phyloP scores from a whole-genome alignment of 768 basidiomycete species.

The Pholiota microspora region DNA sequence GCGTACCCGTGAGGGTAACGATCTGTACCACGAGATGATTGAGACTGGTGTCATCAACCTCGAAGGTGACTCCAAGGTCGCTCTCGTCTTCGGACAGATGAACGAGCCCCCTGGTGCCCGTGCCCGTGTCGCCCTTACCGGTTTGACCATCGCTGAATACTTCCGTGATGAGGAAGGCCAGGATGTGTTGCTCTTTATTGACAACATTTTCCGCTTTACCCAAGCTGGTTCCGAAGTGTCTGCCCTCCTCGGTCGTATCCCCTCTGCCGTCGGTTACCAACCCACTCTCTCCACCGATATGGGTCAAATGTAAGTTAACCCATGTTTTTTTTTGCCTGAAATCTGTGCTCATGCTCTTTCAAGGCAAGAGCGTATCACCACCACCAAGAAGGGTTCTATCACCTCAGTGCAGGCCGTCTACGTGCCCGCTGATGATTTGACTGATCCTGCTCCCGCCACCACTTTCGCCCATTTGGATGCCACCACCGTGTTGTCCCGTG shows the following conservation, averaged over 20 bases:
- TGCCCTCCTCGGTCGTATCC: slow-evolving; percentile 99
- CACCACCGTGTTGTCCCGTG: slow-evolving; percentile 98
- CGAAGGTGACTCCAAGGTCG: slow-evolving; percentile 99
- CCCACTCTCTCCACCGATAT: slow-evolving; percentile 99
- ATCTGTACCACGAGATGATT: slow-evolving; percentile 99
- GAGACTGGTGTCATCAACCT: slow-evolving; percentile 99
- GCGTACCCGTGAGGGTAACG: slow-evolving; percentile 99
- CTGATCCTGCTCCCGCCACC: slow-evolving; percentile 98
- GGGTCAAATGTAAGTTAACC: slow-evolving; percentile 95
- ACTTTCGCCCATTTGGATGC: slow-evolving; percentile 99
- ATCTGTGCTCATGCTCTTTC: neutral
- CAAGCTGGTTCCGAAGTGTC: slow-evolving; percentile 99
- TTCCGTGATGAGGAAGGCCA: slow-evolving; percentile 99
- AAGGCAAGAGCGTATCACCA: slow-evolving; percentile 99
- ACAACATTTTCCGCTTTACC: slow-evolving; percentile 99
- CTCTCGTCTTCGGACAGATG: slow-evolving; percentile 99
- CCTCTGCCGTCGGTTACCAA: slow-evolving; percentile 99
- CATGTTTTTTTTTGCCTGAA: neutral
- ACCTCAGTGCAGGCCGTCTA: slow-evolving; percentile 99
- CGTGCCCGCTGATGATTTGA: slow-evolving; percentile 99
- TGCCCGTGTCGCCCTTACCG: slow-evolving; percentile 99
- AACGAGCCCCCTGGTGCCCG: slow-evolving; percentile 99
- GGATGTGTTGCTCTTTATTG: slow-evolving; percentile 99
- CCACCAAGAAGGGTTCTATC: slow-evolving; percentile 99
- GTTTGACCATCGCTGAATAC: slow-evolving; percentile 99